These are phyloP conservation scores for Salvia miltiorrhiza DNA, from an alignment of 257 asterid genomes.

Conservation along the genomic window DNA sequence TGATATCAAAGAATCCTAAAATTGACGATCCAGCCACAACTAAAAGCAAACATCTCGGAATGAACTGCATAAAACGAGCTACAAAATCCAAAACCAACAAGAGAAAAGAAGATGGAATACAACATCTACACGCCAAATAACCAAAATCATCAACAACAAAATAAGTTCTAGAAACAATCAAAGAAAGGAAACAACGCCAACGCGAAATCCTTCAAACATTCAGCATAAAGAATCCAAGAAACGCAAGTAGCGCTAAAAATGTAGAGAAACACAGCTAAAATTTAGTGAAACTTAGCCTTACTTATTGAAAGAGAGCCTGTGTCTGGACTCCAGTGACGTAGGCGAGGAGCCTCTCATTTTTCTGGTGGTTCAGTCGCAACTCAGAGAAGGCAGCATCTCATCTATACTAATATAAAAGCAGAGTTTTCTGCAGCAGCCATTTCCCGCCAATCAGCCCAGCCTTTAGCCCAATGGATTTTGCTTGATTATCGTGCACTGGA, in stretches of 20 bases:
- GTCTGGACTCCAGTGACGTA: conserved; percentile 59
- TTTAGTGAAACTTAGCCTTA: conserved; percentile 13
- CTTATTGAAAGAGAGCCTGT: conserved; percentile 45
- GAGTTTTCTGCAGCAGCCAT: no score
- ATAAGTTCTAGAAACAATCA: background rate
- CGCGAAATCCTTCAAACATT: background rate
- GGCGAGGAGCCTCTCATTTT: conserved; percentile 59
- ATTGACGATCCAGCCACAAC: background rate
- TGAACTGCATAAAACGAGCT: conserved; percentile 6
- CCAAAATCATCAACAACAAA: background rate
- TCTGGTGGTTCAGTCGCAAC: conserved; percentile 19
- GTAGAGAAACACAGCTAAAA: background rate
- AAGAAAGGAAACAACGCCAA: background rate
- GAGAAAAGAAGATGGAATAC: background rate
- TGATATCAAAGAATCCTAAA: background rate
- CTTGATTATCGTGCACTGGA: no score
- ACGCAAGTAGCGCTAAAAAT: background rate
- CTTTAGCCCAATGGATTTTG: no score
- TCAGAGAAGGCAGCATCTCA: conserved; percentile 28
- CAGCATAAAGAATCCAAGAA: background rate
- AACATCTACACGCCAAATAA: background rate
- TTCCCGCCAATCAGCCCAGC: no score
- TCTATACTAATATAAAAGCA: no score
- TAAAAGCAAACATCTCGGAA: conserved; percentile 1
- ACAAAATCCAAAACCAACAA: background rate